Evolutionary conservation across 1,139 yeast species (phyloP).

Genomic region (Saccharomyces hybrid): DNA sequence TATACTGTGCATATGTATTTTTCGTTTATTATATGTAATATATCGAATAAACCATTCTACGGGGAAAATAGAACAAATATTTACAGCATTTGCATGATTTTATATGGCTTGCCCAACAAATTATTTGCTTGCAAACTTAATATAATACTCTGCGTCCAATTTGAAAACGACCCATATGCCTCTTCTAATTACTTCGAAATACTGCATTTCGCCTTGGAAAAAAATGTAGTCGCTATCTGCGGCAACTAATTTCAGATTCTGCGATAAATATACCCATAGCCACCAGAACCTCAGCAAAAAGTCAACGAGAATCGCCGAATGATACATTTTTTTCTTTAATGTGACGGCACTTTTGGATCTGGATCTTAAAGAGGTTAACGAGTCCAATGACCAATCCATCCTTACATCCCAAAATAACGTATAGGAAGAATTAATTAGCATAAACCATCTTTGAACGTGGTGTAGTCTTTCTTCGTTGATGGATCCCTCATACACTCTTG

Average conservation of each 20-base stretch:
- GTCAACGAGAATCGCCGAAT: slow-evolving; percentile 50
- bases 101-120: too few species aligned
- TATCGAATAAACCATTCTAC: not conserved
- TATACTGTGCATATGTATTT: not conserved
- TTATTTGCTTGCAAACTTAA: slow-evolving; percentile 4
- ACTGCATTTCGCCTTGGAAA: slow-evolving; percentile 53
- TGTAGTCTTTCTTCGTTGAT: slow-evolving; percentile 9
- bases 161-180: slow-evolving; percentile 87
- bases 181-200: slow-evolving; percentile 69
- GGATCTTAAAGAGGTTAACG: slow-evolving; percentile 35
- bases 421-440: slow-evolving; percentile 55
- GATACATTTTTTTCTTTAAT: slow-evolving; percentile 37
- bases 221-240: slow-evolving; percentile 22
- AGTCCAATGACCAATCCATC: slow-evolving; percentile 80
- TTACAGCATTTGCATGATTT: not conserved
- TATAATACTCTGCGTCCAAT: slow-evolving; percentile 61
- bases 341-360: slow-evolving; percentile 22
- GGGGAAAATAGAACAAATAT: not conserved
- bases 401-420: slow-evolving; percentile 82
- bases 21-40: not conserved
- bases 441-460: slow-evolving; percentile 15
- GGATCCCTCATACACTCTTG: slow-evolving; percentile 20
- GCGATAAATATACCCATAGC: slow-evolving; percentile 42
- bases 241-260: not conserved
- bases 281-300: slow-evolving; percentile 64